Percentiles rank a stretch among this genome's conserved stretches.
These are phyloP conservation scores for Taiozyma sp. DNA, from an alignment of 1,139 yeast species.

Conservation along the genomic window DNA sequence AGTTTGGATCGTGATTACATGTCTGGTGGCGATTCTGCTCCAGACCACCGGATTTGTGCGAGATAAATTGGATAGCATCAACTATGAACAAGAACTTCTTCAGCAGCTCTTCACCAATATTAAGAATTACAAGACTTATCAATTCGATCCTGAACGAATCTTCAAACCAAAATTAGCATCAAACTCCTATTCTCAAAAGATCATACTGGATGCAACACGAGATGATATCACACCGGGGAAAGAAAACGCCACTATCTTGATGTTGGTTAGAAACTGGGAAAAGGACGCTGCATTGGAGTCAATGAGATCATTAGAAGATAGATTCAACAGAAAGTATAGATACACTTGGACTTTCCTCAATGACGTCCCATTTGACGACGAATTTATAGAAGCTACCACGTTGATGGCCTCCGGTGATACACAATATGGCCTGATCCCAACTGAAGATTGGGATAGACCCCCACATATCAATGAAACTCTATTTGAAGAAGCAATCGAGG, in stretches of 20 bases:
- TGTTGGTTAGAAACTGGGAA: conserved; percentile 70
- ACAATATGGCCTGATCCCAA: conserved; percentile 66
- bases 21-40: conserved; percentile 14
- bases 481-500: conserved; percentile 44
- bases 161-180: conserved; percentile 34
- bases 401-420: conserved; percentile 84
- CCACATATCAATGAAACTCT: conserved; percentile 35
- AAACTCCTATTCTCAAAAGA: conserved; percentile 37
- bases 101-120: conserved; percentile 11
- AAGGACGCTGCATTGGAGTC: conserved; percentile 57
- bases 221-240: conserved; percentile 36
- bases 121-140: neutral
- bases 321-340: conserved; percentile 60
- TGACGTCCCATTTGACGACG: conserved; percentile 70
- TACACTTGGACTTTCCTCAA: conserved; percentile 90
- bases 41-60: conserved; percentile 17
- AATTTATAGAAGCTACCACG: conserved; percentile 60
- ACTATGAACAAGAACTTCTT: conserved; percentile 17
- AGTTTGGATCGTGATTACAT: conserved; percentile 22
- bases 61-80: conserved; percentile 19
- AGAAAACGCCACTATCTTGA: conserved; percentile 56
- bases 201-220: conserved; percentile 25
- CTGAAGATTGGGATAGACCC: conserved; percentile 70
- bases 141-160: conserved; percentile 10
- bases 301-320: conserved; percentile 63